Base-by-base conservation (phyloP, 1,139 yeast genomes). In the Yamadazyma trypodendri region DNA sequence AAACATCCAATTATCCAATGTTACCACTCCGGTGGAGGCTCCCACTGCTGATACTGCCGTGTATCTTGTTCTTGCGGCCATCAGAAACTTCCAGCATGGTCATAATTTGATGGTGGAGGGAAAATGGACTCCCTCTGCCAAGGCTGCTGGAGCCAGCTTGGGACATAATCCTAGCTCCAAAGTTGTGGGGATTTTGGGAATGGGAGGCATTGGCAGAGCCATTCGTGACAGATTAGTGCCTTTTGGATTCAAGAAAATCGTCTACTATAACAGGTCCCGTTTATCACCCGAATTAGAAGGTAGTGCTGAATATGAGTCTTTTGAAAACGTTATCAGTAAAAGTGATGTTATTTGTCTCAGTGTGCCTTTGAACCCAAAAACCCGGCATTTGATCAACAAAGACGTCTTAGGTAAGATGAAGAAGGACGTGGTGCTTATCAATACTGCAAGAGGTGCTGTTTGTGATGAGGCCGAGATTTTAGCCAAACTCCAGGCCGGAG, bases 31-130 rank as follows among this genome's bases (percentile, higher is more conserved):
- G 4, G 94, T 85, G 13, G 89, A 84, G 49, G 77, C 75, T 7
- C 85, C 95, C 11, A 88, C 96, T 11, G 95, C 96, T 1, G 89
- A 83, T 49, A 79, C 89, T 3, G 90, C 87, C 38, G 75, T 84
- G 5, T 84, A 66, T 55, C 64, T 86, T 49, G 51, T 82, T 13
- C 58, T 86, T 35, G 78, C 86, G 5, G 81, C 90, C 1, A 57
- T 84, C 53, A 75, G 95, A 55, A 82, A 83, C 61, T 86, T 75
- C 52, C 75, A 68, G 47, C 44, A 47, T 32, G 67, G 64, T 15
- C 72, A 73, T 41, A 60, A 69, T 33, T 62, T 65, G 32, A 57
- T 84, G 44, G 61, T 72, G 12, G 58, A 63, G 21, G 90, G 90
- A 12, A 62, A 72, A 37, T 86, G 92, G 90, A 66, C 67, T 21